Evolutionary conservation across 768 basidiomycete species (phyloP).

Genomic region (Collybia nuda): DNA sequence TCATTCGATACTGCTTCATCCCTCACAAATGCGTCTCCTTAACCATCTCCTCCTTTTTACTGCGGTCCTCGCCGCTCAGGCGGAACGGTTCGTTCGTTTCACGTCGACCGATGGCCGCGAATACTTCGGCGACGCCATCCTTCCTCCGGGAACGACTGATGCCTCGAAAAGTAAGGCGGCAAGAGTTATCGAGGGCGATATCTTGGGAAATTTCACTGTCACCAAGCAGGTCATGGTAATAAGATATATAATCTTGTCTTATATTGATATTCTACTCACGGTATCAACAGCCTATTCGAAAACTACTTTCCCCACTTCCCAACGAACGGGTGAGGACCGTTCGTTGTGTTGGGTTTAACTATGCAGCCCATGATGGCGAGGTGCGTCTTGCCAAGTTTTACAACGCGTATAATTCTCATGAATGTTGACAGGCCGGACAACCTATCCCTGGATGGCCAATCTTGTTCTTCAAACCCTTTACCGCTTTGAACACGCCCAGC

Average conservation of each 20-base stretch:
- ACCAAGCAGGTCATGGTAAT: constrained; percentile 23
- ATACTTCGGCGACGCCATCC: constrained; percentile 26
- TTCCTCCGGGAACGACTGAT: constrained; percentile 16
- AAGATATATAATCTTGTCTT: neutral
- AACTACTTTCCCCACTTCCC: constrained; percentile 24
- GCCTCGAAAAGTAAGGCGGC: constrained; percentile 23
- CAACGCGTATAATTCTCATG: neutral
- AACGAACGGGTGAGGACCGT: constrained; percentile 24
- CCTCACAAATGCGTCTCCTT: too few relatives aligned
- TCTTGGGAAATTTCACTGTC: constrained; percentile 23
- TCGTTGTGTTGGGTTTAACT: constrained; percentile 29
- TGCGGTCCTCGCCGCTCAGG: constrained; percentile 11
- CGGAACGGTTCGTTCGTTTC: constrained; percentile 26
- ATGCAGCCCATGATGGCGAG: constrained; percentile 22
- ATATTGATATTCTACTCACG: neutral
- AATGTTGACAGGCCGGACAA: constrained; percentile 15
- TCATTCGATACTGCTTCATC: too few relatives aligned
- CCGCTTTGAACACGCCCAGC: constrained; percentile 24
- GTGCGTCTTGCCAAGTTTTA: constrained; percentile 1
- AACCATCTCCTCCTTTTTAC: too few relatives aligned
- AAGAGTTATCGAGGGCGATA: constrained; percentile 23
- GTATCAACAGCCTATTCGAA: constrained; percentile 19
- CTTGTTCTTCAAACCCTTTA: constrained; percentile 27
- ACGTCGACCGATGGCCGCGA: constrained; percentile 24
- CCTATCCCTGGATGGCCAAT: constrained; percentile 21